Evolutionary conservation across 2,329 filamentous ascomycete species (phyloP).

Genomic region (Diaporthe capsici): DNA sequence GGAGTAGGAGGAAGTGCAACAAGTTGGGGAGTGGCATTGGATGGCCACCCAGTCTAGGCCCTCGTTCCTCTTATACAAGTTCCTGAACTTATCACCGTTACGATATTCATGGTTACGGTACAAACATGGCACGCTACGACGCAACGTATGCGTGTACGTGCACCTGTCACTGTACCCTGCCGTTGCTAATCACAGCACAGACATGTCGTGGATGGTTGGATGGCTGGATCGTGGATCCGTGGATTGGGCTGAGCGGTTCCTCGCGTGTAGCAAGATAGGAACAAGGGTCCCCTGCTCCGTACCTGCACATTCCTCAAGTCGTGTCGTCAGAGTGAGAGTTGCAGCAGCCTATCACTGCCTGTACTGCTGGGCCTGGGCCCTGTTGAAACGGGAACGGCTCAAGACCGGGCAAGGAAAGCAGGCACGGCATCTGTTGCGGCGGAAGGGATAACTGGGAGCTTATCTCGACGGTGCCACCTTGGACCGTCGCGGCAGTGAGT

Average conservation of each 20-base stretch:
- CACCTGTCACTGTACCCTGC: conserved; percentile 6
- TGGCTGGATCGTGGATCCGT: neutral
- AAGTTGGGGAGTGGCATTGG: no score
- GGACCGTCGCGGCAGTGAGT: neutral
- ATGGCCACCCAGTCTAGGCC: neutral
- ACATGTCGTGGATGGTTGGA: neutral
- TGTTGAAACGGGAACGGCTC: neutral
- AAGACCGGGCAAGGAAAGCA: neutral
- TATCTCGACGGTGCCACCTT: neutral
- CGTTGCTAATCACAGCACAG: neutral
- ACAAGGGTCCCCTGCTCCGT: neutral
- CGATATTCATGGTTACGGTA: neutral
- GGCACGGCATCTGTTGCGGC: neutral
- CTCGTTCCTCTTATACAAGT: neutral
- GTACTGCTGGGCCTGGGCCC: neutral
- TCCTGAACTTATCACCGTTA: neutral
- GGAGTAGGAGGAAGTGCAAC: neutral
- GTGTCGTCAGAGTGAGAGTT: conserved; percentile 25
- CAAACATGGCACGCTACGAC: neutral
- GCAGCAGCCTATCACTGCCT: neutral
- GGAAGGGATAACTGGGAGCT: neutral
- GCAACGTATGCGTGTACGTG: neutral
- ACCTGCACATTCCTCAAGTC: neutral
- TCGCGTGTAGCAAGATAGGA: neutral
- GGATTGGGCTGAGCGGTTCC: neutral